Evolutionary conservation across 441 rosid genomes (phyloP), one percentile per base, ranked within the genome.

Genomic region (Metrosideros polymorpha): DNA sequence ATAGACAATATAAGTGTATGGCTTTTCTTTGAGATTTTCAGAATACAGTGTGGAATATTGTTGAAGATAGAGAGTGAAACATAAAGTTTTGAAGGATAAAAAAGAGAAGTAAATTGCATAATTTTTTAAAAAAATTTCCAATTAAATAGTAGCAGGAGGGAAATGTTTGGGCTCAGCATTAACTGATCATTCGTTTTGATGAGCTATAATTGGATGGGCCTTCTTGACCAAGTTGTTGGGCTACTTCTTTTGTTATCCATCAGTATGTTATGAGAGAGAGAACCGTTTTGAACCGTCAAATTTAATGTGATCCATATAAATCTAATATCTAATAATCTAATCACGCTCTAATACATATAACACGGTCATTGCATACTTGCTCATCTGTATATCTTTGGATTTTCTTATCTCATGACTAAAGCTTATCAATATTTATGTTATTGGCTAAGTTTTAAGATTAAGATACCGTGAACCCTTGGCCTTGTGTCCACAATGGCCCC

Each of bases 71-170:
- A 61, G 75, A 42, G 17, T 15, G 6, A 30, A 59, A 7, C 75
- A 15, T 35, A 61, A 30, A 30, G 7, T 0, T 1, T 15, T 57
- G 7, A 4, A 3, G 15, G n/a, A 29, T 29, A 7, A 15, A 30
- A 29, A 2, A 61, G 17, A 17, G 1, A 0, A 32, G 9, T 30
- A 61, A 61, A 61, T 30, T 7, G 24, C n/a, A n/a, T n/a, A n/a
- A 24, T 24, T 17, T 61, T 30, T 7, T 7, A n/a, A 42, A 3
- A 30, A 30, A 1, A 9, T 30, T 30, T 61, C 75, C 75, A 30
- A 61, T 61, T 27, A 12, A 56, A 30, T 29, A 55, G 24, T 24
- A 55, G 59, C 59, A n/a, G 6, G 4, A 24, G 59, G 59, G 27
- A 56, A 27, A 56, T 27, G 27, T 29, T 2, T 12, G 42, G 75